Conservation (phyloP, 2,329 filamentous ascomycete species). For the Furcasterigmium sp. region DNA sequence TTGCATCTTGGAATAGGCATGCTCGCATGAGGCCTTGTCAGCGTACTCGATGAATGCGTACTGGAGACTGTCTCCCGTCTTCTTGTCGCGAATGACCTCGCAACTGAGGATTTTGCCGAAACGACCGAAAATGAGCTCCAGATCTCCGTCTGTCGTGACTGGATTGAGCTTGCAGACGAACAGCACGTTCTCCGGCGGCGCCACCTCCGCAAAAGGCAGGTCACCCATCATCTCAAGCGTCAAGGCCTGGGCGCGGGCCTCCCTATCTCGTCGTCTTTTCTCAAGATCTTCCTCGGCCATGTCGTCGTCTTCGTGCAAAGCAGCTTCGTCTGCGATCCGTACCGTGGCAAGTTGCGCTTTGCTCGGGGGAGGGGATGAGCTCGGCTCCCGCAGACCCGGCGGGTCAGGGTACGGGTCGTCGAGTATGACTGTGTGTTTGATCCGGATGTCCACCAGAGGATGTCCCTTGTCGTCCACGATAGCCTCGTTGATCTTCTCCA, state of each 20-base stretch:
- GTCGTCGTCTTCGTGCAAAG: slow-evolving; percentile 65
- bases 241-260: slow-evolving; percentile 88
- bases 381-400: slow-evolving; percentile 67
- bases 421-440: slow-evolving; percentile 85
- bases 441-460: slow-evolving; percentile 89
- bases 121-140: slow-evolving; percentile 93
- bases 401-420: slow-evolving; percentile 92
- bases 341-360: slow-evolving; percentile 86
- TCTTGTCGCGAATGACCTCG: slow-evolving; percentile 90
- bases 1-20: slow-evolving; percentile 98
- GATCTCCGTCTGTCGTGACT: slow-evolving; percentile 88
- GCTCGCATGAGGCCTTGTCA: slow-evolving; percentile 86
- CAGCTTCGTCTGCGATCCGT: slow-evolving; percentile 84
- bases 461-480: slow-evolving; percentile 83
- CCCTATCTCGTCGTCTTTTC: slow-evolving; percentile 74
- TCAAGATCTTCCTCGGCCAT: slow-evolving; percentile 76
- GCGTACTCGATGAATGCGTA: slow-evolving; percentile 98
- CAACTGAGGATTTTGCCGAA: slow-evolving; percentile 95
- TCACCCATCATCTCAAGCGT: slow-evolving; percentile 98
- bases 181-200: slow-evolving; percentile 92
- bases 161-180: slow-evolving; percentile 99
- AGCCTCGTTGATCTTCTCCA: slow-evolving; percentile 88
- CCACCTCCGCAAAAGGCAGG: slow-evolving; percentile 93
- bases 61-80: slow-evolving; percentile 90
- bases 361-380: slow-evolving; percentile 73